Evolutionary conservation across 352 stramenopile genomes (phyloP), one percentile per base, ranked within the genome.

Genomic region (Phytophthora sp.): DNA sequence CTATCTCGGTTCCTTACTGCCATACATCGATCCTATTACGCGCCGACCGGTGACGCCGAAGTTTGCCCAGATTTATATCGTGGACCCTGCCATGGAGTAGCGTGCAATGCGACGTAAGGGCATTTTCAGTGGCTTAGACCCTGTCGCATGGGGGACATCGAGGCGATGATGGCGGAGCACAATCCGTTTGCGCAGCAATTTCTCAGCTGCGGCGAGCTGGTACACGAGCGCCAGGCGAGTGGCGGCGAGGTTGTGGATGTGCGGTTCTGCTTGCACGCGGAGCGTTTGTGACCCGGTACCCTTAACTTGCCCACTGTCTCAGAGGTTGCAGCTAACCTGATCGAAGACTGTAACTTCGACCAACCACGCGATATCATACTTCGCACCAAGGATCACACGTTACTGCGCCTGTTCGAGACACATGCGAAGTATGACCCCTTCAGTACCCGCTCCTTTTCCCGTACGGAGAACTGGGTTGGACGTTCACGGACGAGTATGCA

Each of bases 111-210:
- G 23, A 13, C 50, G 39, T 2, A 20, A 29, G 27, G 2, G 21
- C 9, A 47, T 68, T 21, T 49, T 59, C 6, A 9, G 18, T 1
- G 58, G 44, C 12, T n/a, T 59, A n/a, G 46, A 52, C 26, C 21
- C 7, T 24, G 26, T 47, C 9, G 20, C 49, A 1, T 24, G 58
- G 7, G 16, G n/a, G 38, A 57, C 15, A 56, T 66, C 7, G 57
- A 66, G 29, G 2, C 24, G 5, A 58, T 66, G 57, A 54, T 54
- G 57, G 5, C 7, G 18, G 12, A 39, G 42, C 31, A 93, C 13
- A 68, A 62, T 26, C 51, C 23, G 12, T 62, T 52, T 26, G 44
- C 44, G 1, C 16, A 54, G 33, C 31, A 57, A 16, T 50, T 50
- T 39, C 21, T 59, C 0, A 45, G 12, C 1, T 53, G 46, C 44